Percentiles rank a stretch among this genome's conserved stretches.
These are phyloP conservation scores for Fabrea salina DNA, from an alignment of 169 alveolate species.

Conservation along the genomic window DNA sequence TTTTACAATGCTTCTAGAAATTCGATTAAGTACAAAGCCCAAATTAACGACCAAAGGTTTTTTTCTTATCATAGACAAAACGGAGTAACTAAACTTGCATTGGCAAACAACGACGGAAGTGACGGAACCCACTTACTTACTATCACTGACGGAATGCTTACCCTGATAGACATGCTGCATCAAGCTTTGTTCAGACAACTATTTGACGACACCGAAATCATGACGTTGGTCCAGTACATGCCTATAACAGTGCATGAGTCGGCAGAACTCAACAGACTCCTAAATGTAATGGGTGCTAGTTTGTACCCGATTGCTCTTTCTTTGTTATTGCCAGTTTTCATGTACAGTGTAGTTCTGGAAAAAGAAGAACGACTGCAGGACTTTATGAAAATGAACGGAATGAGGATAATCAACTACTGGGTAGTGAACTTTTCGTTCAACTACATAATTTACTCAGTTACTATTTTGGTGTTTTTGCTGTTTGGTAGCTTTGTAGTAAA, in stretches of 20 bases:
- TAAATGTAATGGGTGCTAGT: conserved; percentile 68
- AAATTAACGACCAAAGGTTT: conserved; percentile 51
- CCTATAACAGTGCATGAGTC: conserved; percentile 65
- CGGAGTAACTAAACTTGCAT: conserved; percentile 47
- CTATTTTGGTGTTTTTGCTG: conserved; percentile 35
- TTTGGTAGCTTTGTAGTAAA: conserved; percentile 58
- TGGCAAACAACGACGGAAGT: conserved; percentile 22
- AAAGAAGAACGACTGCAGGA: conserved; percentile 81
- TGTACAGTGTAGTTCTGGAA: conserved; percentile 80
- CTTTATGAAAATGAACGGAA: conserved; percentile 87
- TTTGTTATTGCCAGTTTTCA: conserved; percentile 78
- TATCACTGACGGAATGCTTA: conserved; percentile 60
- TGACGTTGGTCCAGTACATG: conserved; percentile 60
- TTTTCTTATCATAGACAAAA: conserved; percentile 54
- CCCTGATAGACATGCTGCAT: conserved; percentile 47
- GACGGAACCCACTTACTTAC: conserved; percentile 31
- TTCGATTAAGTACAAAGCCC: conserved; percentile 29
- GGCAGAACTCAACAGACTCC: conserved; percentile 54
- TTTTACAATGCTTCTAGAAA: conserved; percentile 49
- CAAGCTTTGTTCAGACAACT: conserved; percentile 49
- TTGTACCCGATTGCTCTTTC: conserved; percentile 76
- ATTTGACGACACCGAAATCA: conserved; percentile 43
- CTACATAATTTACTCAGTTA: conserved; percentile 41
- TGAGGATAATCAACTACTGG: conserved; percentile 83
- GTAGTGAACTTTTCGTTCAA: conserved; percentile 52